Base-by-base conservation (phyloP, 2,329 filamentous ascomycete species). In the Neonectria coccinea region DNA sequence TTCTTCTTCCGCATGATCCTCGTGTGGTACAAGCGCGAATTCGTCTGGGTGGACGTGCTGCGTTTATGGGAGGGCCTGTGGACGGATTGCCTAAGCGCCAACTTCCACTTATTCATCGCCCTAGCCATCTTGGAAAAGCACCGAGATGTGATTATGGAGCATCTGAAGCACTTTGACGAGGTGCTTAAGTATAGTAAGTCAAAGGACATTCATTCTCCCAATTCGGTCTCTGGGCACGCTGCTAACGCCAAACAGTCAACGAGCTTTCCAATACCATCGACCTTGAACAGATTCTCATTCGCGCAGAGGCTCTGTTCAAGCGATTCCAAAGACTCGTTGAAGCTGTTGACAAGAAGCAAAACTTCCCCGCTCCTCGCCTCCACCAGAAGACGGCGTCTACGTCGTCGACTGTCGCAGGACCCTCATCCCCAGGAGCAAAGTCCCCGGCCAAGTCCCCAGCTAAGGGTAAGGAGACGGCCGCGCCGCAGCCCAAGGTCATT, bases 1-100 rank as follows among this genome's bases (percentile, higher is more conserved):
- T 99, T 99, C 84, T 98, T 99, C 84, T 99, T 98, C 88, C 92
- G 96, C 65, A 98, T 98, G 96, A 85, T 99, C 36, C 85, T 99
- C 1, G 96, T 99, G 10, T 99, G 96, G 96, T 99, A 96, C 80
- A 99, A 99, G 83, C 91, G 96, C 52, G 96, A 99, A 79, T 99
- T 99, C 73, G 87, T 89, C 70, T 99, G 95, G 93, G 78, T 86
- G 52, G 94, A 98, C 74, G 89, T 97, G 11, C 82, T 98, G 36
- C 88, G 92, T 18, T 82, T 99, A 4, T 99, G 96, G 96, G 96
- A 99, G 79, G 85, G 88, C 0, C 82, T 98, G 2, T 99, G 97
- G 96, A 98, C 96, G 2, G 96, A 99, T 77, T 96, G 91, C 72
- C 80, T 93, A 65, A 94, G 88, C 74, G 92, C 92, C 72, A 94